Percentiles rank a stretch among this genome's conserved stretches.
phyloP scores from a whole-genome alignment of 805 yeast genomes.

The Starmerella roubikii region DNA sequence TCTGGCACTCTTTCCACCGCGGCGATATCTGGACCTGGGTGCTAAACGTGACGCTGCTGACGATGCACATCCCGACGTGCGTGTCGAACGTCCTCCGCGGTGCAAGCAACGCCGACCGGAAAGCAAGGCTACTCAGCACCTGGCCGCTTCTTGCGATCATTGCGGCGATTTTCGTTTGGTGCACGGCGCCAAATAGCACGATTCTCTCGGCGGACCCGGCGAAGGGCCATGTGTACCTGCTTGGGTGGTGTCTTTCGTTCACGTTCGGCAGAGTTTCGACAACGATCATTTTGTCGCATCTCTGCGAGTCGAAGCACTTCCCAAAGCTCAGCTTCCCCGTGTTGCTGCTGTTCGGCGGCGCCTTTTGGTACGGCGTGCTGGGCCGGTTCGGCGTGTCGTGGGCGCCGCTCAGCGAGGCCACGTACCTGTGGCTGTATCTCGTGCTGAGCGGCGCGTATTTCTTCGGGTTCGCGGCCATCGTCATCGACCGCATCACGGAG shows the following conservation, averaged over 20 bases:
- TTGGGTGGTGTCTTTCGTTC: constrained; percentile 69
- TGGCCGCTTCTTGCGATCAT: constrained; percentile 54
- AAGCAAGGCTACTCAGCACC: constrained; percentile 31
- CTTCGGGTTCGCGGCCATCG: constrained; percentile 55
- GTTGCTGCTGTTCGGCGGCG: constrained; percentile 30
- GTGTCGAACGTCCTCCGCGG: constrained; percentile 29
- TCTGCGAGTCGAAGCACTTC: constrained; percentile 58
- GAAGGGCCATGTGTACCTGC: constrained; percentile 43
- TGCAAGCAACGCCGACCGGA: background rate
- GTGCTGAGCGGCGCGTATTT: constrained; percentile 57
- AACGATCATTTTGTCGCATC: constrained; percentile 58
- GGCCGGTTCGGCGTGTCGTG: constrained; percentile 36
- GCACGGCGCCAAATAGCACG: constrained; percentile 35
- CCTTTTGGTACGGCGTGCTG: constrained; percentile 32
- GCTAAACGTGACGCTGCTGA: constrained; percentile 28
- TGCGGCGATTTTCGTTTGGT: constrained; percentile 34
- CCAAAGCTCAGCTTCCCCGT: constrained; percentile 63
- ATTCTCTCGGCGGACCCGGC: constrained; percentile 24
- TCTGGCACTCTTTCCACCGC: constrained; percentile 8
- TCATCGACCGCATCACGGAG: constrained; percentile 64
- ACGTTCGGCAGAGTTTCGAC: constrained; percentile 68
- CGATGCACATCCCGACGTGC: constrained; percentile 59
- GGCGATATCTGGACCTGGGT: constrained; percentile 22
- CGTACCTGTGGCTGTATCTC: constrained; percentile 40
- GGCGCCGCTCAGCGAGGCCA: constrained; percentile 22